phyloP scores from a whole-genome alignment of 306 rosid species.

The Casuarina glauca region DNA sequence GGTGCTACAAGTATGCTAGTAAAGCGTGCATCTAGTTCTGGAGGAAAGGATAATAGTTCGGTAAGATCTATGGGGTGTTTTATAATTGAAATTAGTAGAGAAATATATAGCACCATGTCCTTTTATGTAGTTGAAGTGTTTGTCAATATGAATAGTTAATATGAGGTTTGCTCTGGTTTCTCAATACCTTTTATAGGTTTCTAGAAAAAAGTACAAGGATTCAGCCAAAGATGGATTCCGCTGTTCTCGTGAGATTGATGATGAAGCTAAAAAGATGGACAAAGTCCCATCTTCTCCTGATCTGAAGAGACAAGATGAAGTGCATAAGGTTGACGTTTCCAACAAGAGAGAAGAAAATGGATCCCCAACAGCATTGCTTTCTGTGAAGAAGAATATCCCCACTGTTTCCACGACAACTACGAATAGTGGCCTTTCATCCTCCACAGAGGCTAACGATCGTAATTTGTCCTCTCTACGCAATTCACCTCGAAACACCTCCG shows the following conservation, averaged over 20 bases:
- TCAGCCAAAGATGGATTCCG: slow-evolving; percentile 64
- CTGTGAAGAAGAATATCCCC: slow-evolving; percentile 47
- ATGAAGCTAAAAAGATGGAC: slow-evolving; percentile 68
- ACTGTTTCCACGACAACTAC: slow-evolving; percentile 58
- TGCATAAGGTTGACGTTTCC: slow-evolving; percentile 47
- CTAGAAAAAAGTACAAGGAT: slow-evolving; percentile 80
- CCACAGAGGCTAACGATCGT: slow-evolving; percentile 63
- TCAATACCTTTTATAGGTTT: slow-evolving; percentile 46
- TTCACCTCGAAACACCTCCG: slow-evolving; percentile 80
- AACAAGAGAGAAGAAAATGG: slow-evolving; percentile 60
- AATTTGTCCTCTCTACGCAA: slow-evolving; percentile 55
- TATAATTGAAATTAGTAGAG: not conserved
- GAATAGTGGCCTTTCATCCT: slow-evolving; percentile 65
- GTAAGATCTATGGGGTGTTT: slow-evolving; percentile 39
- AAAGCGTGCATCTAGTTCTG: slow-evolving; percentile 69
- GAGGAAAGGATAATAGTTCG: slow-evolving; percentile 73
- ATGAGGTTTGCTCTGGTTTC: slow-evolving; percentile 8
- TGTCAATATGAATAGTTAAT: slow-evolving; percentile 10
- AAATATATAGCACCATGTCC: slow-evolving; percentile 3
- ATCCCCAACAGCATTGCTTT: slow-evolving; percentile 50
- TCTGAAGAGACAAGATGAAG: slow-evolving; percentile 59
- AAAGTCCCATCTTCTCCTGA: slow-evolving; percentile 61
- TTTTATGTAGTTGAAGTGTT: slow-evolving; percentile 9
- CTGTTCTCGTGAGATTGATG: slow-evolving; percentile 66
- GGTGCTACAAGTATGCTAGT: slow-evolving; percentile 70